A percentile compares a stretch with the other conserved stretches of the same genome.
Evolutionary conservation across 2,329 filamentous ascomycete species (phyloP).

Genomic region (Botrytis paeoniae): DNA sequence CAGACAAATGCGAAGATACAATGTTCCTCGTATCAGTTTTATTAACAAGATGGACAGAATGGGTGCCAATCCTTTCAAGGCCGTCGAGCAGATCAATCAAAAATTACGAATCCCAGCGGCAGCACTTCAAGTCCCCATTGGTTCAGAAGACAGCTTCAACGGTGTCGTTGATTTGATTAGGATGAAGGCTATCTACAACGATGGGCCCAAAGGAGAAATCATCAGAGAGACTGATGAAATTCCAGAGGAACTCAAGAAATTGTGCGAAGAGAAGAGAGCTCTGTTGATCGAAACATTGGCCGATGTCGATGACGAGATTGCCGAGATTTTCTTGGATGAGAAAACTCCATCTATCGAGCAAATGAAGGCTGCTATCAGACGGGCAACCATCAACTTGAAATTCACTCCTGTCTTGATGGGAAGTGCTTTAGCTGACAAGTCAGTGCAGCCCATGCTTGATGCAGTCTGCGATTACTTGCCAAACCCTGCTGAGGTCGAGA

Average conservation of each 20-base stretch:
- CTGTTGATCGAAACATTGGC: constrained; percentile 91
- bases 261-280: constrained; percentile 78
- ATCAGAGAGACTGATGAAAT: constrained; percentile 76
- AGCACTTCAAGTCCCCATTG: constrained; percentile 92
- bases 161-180: constrained; percentile 90
- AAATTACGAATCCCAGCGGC: constrained; percentile 93
- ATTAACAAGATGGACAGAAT: constrained; percentile 99
- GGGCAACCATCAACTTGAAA: constrained; percentile 82
- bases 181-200: constrained; percentile 92
- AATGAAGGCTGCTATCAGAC: constrained; percentile 87
- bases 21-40: constrained; percentile 91
- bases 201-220: constrained; percentile 75
- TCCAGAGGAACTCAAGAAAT: constrained; percentile 70
- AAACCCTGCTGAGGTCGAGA: constrained; percentile 84
- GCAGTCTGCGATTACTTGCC: constrained; percentile 95
- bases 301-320: constrained; percentile 97
- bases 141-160: constrained; percentile 84
- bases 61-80: constrained; percentile 97
- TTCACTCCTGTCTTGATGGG: constrained; percentile 97
- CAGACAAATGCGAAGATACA: constrained; percentile 97
- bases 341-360: constrained; percentile 72
- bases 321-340: constrained; percentile 91
- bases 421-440: constrained; percentile 90
- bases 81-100: constrained; percentile 93
- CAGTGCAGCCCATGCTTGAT: constrained; percentile 93